Conservation (phyloP, 83 land plant genomes). For the Picea abies region DNA sequence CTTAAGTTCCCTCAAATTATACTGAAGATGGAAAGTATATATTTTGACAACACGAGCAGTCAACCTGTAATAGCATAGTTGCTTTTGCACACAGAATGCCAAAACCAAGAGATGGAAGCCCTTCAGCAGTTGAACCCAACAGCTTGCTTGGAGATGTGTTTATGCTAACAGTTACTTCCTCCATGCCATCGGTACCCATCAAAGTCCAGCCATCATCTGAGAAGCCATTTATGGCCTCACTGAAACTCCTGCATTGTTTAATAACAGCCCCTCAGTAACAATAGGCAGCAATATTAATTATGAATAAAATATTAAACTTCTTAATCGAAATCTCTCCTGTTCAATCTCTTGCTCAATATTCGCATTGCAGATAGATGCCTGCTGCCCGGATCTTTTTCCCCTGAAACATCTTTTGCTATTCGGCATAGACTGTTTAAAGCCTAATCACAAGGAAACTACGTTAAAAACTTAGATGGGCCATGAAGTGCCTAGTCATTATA, state of each 20-base stretch:
- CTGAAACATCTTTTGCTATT: conserved; percentile 64
- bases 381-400: conserved; percentile 46
- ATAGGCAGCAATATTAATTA: background rate
- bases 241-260: conserved; percentile 49
- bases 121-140: conserved; percentile 49
- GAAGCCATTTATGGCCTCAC: conserved; percentile 61
- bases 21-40: too few relatives aligned
- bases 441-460: conserved; percentile 20
- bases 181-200: conserved; percentile 73
- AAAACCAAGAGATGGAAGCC: conserved; percentile 43
- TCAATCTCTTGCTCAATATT: conserved; percentile 70
- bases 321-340: conserved; percentile 41
- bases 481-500: background rate
- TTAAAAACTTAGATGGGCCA: background rate
- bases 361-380: conserved; percentile 71
- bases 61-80: conserved; percentile 82
- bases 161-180: conserved; percentile 69
- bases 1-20: too few relatives aligned
- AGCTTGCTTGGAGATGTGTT: conserved; percentile 65
- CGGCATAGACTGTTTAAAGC: conserved; percentile 73
- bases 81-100: conserved; percentile 87
- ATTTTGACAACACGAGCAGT: too few relatives aligned
- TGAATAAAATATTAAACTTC: background rate
- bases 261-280: background rate
- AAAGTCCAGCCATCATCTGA: conserved; percentile 80